Evolutionary conservation across 192 early-diverging fungal genomes (phyloP), one percentile per base, ranked within the genome.

Genomic region (Backusella luteola): DNA sequence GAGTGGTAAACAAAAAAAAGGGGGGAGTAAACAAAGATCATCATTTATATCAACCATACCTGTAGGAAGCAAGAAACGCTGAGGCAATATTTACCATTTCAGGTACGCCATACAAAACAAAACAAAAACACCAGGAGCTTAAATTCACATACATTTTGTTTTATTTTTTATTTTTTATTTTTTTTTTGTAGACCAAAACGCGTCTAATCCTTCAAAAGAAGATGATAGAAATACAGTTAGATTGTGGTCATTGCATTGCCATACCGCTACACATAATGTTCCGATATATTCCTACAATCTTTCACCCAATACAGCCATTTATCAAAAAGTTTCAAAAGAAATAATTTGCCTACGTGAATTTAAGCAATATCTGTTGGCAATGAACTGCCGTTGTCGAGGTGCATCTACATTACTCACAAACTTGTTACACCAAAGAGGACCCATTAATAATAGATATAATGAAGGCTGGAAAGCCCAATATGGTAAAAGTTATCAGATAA

Each of bases 141-240:
- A n/a, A n/a, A n/a, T n/a, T n/a, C n/a, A n/a, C n/a, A n/a, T n/a
- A n/a, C n/a, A n/a, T n/a, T n/a, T n/a, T n/a, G n/a, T n/a, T n/a
- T n/a, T n/a, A n/a, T n/a, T n/a, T n/a, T n/a, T n/a, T n/a, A n/a
- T n/a, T 26, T 26, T 29, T 34, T 35, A 38, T 34, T 67, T 17
- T 21, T 35, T 21, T 35, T 35, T 35, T 21, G n/a, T 36, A 81
- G 88, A 90, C 76, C 80, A 87, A n/a, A 74, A 79, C 42, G 83
- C 85, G 6, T 36, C 80, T 6, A 82, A 88, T 66, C 73, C 83
- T 32, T 76, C 81, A 36, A 77, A 83, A 23, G 89, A 93, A 83
- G 91, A 93, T 76, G 88, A 90, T 38, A 77, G 88, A 76, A 93
- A 91, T 69, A 91, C 90, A 1, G 78, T 91, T 9, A 75, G 90